Conservation (phyloP, 202 grass and related monocot genomes). For the Hordeum pubiflorum region DNA sequence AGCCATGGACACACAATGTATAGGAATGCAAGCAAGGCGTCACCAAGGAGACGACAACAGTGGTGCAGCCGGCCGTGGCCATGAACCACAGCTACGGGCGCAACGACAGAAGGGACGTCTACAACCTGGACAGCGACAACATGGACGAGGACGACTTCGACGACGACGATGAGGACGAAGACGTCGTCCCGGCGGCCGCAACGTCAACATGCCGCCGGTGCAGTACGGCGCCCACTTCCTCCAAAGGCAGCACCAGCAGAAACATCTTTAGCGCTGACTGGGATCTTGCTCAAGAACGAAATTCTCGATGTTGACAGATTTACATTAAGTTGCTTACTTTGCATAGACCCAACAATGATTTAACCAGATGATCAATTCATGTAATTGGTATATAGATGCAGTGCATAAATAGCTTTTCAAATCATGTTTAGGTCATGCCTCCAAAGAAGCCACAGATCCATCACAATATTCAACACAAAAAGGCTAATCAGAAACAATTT, state of each 20-base stretch:
- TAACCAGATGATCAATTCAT: too few relatives aligned
- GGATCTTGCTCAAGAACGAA: too few relatives aligned
- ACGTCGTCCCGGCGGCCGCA: conserved; percentile 7
- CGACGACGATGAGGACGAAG: conserved; percentile 37
- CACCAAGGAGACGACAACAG: conserved; percentile 21
- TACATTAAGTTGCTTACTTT: too few relatives aligned
- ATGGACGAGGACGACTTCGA: conserved; percentile 55
- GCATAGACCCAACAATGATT: too few relatives aligned
- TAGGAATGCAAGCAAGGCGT: conserved; percentile 28
- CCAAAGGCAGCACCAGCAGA: conserved; percentile 51
- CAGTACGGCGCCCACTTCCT: conserved; percentile 65
- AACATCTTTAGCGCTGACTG: too few relatives aligned
- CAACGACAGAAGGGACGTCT: conserved; percentile 31
- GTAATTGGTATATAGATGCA: too few relatives aligned
- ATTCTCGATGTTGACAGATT: too few relatives aligned
- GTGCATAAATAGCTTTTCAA: too few relatives aligned
- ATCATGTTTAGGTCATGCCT: too few relatives aligned
- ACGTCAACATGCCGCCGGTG: conserved; percentile 37
- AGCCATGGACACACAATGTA: background rate
- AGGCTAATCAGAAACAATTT: too few relatives aligned
- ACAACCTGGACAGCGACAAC: conserved; percentile 48
- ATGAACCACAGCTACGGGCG: conserved; percentile 26
- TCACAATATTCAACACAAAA: too few relatives aligned
- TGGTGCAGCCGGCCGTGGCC: conserved; percentile 30
- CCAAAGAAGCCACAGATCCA: too few relatives aligned